Conservation (phyloP, 1,284 basidiomycete genomes). For the Taiwanofungus camphoratus region DNA sequence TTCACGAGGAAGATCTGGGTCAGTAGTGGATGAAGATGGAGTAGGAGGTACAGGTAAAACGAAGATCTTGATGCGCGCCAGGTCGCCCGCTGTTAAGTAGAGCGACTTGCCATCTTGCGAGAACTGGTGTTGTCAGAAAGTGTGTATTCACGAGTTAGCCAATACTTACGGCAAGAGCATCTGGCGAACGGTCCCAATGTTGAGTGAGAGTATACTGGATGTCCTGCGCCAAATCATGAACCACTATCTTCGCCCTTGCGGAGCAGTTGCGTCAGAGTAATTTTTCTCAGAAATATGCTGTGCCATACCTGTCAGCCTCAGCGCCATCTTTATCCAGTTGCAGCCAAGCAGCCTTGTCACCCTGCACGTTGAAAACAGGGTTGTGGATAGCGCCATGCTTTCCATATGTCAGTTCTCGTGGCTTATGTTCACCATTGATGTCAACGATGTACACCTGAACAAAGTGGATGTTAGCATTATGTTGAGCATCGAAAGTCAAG, state of each 20-base stretch:
- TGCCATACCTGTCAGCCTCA: constrained; percentile 66
- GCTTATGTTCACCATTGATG: constrained; percentile 41
- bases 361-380: constrained; percentile 63
- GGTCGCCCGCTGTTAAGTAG: constrained; percentile 72
- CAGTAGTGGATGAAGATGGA: constrained; percentile 43
- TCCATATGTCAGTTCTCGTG: constrained; percentile 71
- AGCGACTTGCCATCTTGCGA: constrained; percentile 63
- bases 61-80: constrained; percentile 73
- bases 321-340: constrained; percentile 85
- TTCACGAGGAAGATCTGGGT: constrained; percentile 41
- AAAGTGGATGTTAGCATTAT: not conserved
- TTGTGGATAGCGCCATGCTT: constrained; percentile 75
- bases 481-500: not conserved
- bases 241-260: constrained; percentile 65
- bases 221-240: constrained; percentile 68
- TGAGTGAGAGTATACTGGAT: constrained; percentile 69
- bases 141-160: not conserved
- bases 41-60: constrained; percentile 59
- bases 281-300: not conserved
- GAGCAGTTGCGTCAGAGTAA: not conserved
- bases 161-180: constrained; percentile 45
- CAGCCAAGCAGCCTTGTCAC: constrained; percentile 78
- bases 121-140: constrained; percentile 54
- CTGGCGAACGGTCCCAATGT: constrained; percentile 79
- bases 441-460: constrained; percentile 60